Evolutionary conservation across 2,329 filamentous ascomycete species (phyloP), one percentile per base, ranked within the genome.

Genomic region (Arthrobotrys pseudoclavata): DNA sequence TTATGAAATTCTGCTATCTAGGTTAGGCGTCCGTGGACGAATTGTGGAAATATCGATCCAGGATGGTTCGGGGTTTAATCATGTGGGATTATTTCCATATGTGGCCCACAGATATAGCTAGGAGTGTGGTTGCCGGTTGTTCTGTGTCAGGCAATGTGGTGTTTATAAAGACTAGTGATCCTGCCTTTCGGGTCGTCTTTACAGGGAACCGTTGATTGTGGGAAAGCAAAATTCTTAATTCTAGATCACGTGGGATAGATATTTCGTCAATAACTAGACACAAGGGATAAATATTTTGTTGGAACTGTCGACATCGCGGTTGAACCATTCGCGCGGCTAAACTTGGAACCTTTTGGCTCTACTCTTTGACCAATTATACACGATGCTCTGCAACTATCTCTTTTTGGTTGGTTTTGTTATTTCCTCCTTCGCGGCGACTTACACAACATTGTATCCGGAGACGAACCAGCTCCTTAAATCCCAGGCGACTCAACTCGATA

Each of bases 401-500:
- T n/a, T 37, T 24, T 18, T 60, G 1, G 1, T 60, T 13, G 12
- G 37, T 2, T 10, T 60, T 37, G 15, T 22, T 4, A 15, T 60
- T 34, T 18, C 10, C 3, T n/a, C 52, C 15, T 52, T 71, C 15
- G 52, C 20, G 4, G 10, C 34, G 5, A 47, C 47, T 1, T 78
- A 72, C 42, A 68, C 75, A 4, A 72, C 75, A 5, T 29, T 42
- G 15, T 82, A 86, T 76, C 83, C 85, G 18, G 81, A 82, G 7
- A 82, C 85, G 20, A 84, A 84, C 60, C 83, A 84, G 10, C 77
- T 83, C 50, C 82, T 86, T 24, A 82, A 81, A 68, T 82, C 81
- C 40, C 84, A 85, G 48, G 83, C 85, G 34, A 86, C 86, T 26
- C 84, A 85, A 50, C 84, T 86, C 13, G 86, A 87, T 75, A 84